Evolutionary conservation across 2,329 filamentous ascomycete species (phyloP).

Genomic region (Stagonosporopsis vannaccii): DNA sequence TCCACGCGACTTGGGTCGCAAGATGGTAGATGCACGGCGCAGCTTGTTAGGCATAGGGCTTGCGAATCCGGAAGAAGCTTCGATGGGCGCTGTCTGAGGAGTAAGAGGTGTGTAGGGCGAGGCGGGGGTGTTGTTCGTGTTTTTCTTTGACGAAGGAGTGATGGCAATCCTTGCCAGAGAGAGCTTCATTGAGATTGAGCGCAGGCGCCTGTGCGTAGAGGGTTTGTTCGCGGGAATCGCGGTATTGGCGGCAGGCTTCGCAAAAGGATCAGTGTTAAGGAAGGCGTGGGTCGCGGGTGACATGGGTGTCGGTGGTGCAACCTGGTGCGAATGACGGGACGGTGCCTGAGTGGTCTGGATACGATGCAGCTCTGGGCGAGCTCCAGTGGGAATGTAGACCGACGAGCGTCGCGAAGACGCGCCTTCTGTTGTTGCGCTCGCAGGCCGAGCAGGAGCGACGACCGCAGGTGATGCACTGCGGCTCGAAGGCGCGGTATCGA

Average conservation of each 20-base stretch:
- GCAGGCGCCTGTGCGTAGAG: constrained; percentile 45
- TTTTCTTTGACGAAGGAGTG: constrained; percentile 43
- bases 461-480: constrained; percentile 38
- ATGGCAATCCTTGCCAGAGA: constrained; percentile 50
- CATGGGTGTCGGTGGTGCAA: constrained; percentile 41
- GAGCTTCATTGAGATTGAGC: constrained; percentile 48
- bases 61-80: constrained; percentile 27
- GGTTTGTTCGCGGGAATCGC: constrained; percentile 45
- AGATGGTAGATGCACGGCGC: constrained; percentile 41
- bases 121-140: constrained; percentile 31
- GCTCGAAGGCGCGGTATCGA: constrained; percentile 30
- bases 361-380: constrained; percentile 26
- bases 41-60: constrained; percentile 33
- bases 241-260: constrained; percentile 37
- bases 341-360: constrained; percentile 28
- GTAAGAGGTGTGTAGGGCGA: constrained; percentile 45
- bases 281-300: constrained; percentile 45
- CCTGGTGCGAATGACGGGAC: constrained; percentile 30
- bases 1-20: constrained; percentile 36
- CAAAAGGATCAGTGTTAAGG: constrained; percentile 49
- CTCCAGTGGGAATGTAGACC: constrained; percentile 33
- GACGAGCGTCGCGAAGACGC: constrained; percentile 35
- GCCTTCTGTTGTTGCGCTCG: constrained; percentile 26
- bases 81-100: constrained; percentile 42
- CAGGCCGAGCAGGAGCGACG: constrained; percentile 31